A percentile compares a stretch with the other conserved stretches of the same genome.
Conservation (phyloP, 352 stramenopile genomes). For the Salisapilia sapeloensis region DNA sequence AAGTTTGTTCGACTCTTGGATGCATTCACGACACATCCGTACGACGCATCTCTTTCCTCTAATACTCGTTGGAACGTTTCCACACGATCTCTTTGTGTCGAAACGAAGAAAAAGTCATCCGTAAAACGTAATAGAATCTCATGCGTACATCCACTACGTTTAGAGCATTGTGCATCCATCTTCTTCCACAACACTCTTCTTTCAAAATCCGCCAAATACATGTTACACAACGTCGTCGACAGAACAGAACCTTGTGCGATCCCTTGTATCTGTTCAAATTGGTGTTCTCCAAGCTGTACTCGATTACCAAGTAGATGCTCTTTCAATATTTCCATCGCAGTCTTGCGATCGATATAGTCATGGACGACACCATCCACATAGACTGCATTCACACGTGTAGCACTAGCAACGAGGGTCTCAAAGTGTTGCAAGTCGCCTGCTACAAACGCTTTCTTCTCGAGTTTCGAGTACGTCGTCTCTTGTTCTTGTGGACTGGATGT, state of each 20-base stretch:
- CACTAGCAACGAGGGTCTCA: conserved; percentile 20
- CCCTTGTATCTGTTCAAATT: conserved; percentile 37
- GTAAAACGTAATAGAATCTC: conserved; percentile 58
- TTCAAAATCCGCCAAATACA: conserved; percentile 73
- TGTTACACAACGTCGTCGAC: conserved; percentile 62
- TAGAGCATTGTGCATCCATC: conserved; percentile 9
- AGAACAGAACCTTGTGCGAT: conserved; percentile 75
- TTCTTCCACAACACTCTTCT: conserved; percentile 25
- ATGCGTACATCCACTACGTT: conserved; percentile 13
- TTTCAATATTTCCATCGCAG: conserved; percentile 31
- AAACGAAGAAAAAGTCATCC: conserved; percentile 65
- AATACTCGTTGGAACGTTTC: conserved; percentile 32
- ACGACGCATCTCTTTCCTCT: conserved; percentile 39
- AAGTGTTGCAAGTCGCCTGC: conserved; percentile 37
- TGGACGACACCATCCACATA: conserved; percentile 68
- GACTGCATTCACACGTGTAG: conserved; percentile 22
- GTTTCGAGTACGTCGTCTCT: conserved; percentile 22
- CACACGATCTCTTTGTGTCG: conserved; percentile 24
- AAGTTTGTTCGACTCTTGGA: conserved; percentile 60
- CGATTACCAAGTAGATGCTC: conserved; percentile 44
- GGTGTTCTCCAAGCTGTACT: conserved; percentile 24
- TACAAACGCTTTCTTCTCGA: conserved; percentile 30
- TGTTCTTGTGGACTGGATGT: conserved; percentile 1
- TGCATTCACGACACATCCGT: conserved; percentile 43
- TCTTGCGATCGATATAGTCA: conserved; percentile 34